phyloP scores from a whole-genome alignment of 1,284 basidiomycete species.

The Puccinia horiana region DNA sequence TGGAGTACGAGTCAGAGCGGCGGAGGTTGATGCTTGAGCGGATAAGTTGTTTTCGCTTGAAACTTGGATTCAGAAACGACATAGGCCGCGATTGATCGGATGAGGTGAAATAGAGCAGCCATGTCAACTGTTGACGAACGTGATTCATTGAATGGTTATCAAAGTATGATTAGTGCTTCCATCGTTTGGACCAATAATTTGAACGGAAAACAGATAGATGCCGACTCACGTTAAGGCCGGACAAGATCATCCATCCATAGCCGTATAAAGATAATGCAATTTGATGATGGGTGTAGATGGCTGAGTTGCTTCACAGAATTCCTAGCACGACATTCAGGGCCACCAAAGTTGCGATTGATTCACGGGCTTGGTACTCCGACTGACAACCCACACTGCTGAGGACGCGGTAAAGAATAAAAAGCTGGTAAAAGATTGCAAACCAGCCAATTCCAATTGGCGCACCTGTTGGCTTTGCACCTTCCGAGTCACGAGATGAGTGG shows the following conservation, averaged over 20 bases:
- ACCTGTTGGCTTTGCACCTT: slow-evolving; percentile 23
- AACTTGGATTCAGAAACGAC: slow-evolving; percentile 25
- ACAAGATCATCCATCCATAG: slow-evolving; percentile 35
- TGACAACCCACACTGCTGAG: slow-evolving; percentile 31
- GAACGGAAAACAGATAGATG: not conserved
- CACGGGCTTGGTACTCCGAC: slow-evolving; percentile 17
- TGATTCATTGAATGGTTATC: not conserved
- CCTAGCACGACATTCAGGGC: slow-evolving; percentile 33
- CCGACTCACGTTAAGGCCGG: slow-evolving; percentile 31
- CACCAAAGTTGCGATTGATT: slow-evolving; percentile 24
- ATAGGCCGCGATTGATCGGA: slow-evolving; percentile 22
- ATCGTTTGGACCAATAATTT: not conserved
- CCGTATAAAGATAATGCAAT: slow-evolving; percentile 23
- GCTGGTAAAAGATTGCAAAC: slow-evolving; percentile 43
- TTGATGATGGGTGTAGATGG: slow-evolving; percentile 17
- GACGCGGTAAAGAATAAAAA: slow-evolving; percentile 28
- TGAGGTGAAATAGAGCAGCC: slow-evolving; percentile 35
- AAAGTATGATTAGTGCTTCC: not conserved
- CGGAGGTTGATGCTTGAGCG: slow-evolving; percentile 43
- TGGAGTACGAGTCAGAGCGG: slow-evolving; percentile 6
- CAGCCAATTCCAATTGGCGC: slow-evolving; percentile 39
- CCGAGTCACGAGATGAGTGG: slow-evolving; percentile 22
- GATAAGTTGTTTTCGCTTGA: slow-evolving; percentile 32
- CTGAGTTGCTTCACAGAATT: slow-evolving; percentile 26
- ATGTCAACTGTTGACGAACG: not conserved